Conservation (phyloP, 2,329 filamentous ascomycete species). For the Epicoccum sorghinum region DNA sequence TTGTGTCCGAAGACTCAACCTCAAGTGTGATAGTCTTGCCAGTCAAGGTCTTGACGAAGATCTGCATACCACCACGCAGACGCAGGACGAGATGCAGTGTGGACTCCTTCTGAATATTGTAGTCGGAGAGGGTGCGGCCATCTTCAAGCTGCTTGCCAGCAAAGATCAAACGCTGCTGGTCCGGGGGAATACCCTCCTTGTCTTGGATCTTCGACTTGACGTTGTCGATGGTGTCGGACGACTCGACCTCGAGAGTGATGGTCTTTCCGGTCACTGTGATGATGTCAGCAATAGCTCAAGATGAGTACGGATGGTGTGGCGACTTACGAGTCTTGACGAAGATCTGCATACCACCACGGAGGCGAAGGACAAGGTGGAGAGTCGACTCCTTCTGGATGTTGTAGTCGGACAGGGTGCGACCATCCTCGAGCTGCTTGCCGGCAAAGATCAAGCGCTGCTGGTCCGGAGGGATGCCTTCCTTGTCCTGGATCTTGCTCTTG, state of each 20-base stretch:
- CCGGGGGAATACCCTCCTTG: conserved; percentile 65
- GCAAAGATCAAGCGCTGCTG: conserved; percentile 98
- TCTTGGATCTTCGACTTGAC: conserved; percentile 59
- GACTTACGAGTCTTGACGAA: conserved; percentile 63
- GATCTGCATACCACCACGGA: conserved; percentile 69
- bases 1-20: conserved; percentile 78
- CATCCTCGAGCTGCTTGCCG: conserved; percentile 95
- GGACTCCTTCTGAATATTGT: conserved; percentile 66
- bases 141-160: conserved; percentile 65
- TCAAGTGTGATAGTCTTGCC: conserved; percentile 71
- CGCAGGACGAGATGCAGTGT: conserved; percentile 78
- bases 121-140: conserved; percentile 61
- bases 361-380: conserved; percentile 76
- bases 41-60: conserved; percentile 69
- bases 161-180: conserved; percentile 65
- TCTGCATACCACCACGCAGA: conserved; percentile 68
- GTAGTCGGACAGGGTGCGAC: conserved; percentile 88
- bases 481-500: conserved; percentile 96
- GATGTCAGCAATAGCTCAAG: conserved; percentile 27
- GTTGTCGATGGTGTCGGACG: conserved; percentile 50
- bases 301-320: conserved; percentile 37
- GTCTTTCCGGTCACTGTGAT: conserved; percentile 62
- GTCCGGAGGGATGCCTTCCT: conserved; percentile 95
- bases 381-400: conserved; percentile 89
- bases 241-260: conserved; percentile 55